Percentiles rank a stretch among this genome's conserved stretches.
Conservation (phyloP, 495 filamentous ascomycete genomes). For the Pyrenopolyporus hunteri region DNA sequence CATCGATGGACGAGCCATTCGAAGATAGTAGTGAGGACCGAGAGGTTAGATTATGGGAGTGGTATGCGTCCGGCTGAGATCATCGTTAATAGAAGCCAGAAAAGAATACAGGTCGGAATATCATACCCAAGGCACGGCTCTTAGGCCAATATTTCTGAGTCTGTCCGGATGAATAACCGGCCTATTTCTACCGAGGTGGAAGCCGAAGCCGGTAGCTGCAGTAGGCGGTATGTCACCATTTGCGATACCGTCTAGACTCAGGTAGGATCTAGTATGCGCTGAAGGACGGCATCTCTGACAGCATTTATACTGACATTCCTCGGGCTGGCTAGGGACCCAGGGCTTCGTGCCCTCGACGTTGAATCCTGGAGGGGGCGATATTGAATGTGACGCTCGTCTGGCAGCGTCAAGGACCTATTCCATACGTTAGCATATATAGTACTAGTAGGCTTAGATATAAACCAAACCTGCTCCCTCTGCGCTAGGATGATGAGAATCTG, state of each 20-base stretch:
- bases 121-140: slow-evolving; percentile 46
- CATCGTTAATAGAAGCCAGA: slow-evolving; percentile 11
- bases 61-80: slow-evolving; percentile 1
- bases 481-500: slow-evolving; percentile 50
- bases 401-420: slow-evolving; percentile 9
- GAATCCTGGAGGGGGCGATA: slow-evolving; percentile 15
- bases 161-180: slow-evolving; percentile 43
- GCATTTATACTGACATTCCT: slow-evolving; percentile 58
- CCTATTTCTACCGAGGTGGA: slow-evolving; percentile 36
- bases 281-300: slow-evolving; percentile 59
- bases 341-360: slow-evolving; percentile 30
- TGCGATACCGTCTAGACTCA: slow-evolving; percentile 56
- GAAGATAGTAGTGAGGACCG: no score
- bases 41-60: no score
- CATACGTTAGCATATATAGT: slow-evolving; percentile 7
- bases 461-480: slow-evolving; percentile 50
- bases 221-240: slow-evolving; percentile 51
- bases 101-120: not conserved
- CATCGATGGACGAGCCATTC: not conserved
- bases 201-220: slow-evolving; percentile 52
- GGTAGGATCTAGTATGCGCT: slow-evolving; percentile 50
- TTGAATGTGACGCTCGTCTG: not conserved
- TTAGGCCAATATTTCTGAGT: slow-evolving; percentile 46
- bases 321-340: slow-evolving; percentile 47
- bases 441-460: not conserved